These are phyloP conservation scores for Penicillium taxi DNA, from an alignment of 495 filamentous ascomycete species.

Conservation along the genomic window DNA sequence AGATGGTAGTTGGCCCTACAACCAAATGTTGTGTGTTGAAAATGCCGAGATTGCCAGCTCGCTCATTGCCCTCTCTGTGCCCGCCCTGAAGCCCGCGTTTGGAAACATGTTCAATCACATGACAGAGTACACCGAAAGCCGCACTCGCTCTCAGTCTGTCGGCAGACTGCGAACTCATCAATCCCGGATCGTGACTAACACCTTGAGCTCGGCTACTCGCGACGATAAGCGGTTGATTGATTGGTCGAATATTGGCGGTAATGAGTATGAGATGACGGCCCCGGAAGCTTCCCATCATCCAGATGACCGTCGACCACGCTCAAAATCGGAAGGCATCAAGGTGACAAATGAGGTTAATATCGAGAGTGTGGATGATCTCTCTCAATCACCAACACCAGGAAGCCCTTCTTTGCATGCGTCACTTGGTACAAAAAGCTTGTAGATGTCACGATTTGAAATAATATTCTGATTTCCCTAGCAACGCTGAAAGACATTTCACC, in stretches of 20 bases:
- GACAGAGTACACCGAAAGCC: conserved; percentile 20
- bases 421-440: background rate
- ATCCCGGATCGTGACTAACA: conserved; percentile 14
- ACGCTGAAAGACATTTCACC: too few species aligned
- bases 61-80: conserved; percentile 38
- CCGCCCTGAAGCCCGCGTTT: conserved; percentile 37
- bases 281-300: conserved; percentile 17
- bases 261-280: conserved; percentile 28
- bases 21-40: conserved; percentile 38
- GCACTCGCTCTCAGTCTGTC: conserved; percentile 16
- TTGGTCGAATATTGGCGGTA: conserved; percentile 16
- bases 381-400: conserved; percentile 4
- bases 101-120: conserved; percentile 22
- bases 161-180: conserved; percentile 11
- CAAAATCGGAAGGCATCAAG: conserved; percentile 13
- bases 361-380: background rate
- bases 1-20: conserved; percentile 40
- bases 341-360: conserved; percentile 21
- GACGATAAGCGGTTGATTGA: conserved; percentile 22
- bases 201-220: conserved; percentile 7
- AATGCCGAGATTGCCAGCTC: conserved; percentile 38
- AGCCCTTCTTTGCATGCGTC: conserved; percentile 5
- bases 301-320: conserved; percentile 2
- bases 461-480: too few species aligned
- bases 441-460: too few species aligned